Percentiles rank a stretch among this genome's conserved stretches.
These are phyloP conservation scores for Sclerotinia minor DNA, from an alignment of 2,329 filamentous ascomycete species.

Conservation along the genomic window DNA sequence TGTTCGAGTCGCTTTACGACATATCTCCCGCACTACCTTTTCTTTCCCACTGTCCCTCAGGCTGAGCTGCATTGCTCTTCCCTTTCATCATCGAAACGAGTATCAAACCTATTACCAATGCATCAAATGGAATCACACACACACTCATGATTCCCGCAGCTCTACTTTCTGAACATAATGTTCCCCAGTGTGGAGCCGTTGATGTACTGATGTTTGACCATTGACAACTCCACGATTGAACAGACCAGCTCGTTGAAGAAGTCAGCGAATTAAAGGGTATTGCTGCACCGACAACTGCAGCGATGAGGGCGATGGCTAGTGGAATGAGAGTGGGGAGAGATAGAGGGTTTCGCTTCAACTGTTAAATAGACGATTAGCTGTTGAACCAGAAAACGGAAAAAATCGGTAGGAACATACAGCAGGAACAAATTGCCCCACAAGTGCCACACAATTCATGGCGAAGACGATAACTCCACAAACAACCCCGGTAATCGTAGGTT, in stretches of 20 bases:
- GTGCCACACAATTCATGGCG: constrained; percentile 49
- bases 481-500: constrained; percentile 57
- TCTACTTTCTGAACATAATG: constrained; percentile 57
- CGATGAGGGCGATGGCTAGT: constrained; percentile 48
- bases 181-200: constrained; percentile 54
- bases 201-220: constrained; percentile 57
- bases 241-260: constrained; percentile 53
- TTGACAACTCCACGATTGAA: constrained; percentile 64
- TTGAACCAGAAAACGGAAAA: neutral
- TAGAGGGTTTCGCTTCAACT: constrained; percentile 32
- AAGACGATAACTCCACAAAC: constrained; percentile 53
- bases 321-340: constrained; percentile 42
- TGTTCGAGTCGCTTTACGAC: constrained; percentile 29
- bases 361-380: neutral
- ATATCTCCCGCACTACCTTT: constrained; percentile 39
- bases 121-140: constrained; percentile 58
- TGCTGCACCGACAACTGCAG: constrained; percentile 53
- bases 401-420: constrained; percentile 47
- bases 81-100: constrained; percentile 50
- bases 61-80: constrained; percentile 42
- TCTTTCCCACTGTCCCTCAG: constrained; percentile 31
- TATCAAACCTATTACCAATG: constrained; percentile 48
- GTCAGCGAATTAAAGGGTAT: constrained; percentile 60
- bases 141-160: constrained; percentile 56
- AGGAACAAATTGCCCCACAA: constrained; percentile 52